phyloP scores from a whole-genome alignment of 495 filamentous ascomycete species.

The Penicillium coffeae region DNA sequence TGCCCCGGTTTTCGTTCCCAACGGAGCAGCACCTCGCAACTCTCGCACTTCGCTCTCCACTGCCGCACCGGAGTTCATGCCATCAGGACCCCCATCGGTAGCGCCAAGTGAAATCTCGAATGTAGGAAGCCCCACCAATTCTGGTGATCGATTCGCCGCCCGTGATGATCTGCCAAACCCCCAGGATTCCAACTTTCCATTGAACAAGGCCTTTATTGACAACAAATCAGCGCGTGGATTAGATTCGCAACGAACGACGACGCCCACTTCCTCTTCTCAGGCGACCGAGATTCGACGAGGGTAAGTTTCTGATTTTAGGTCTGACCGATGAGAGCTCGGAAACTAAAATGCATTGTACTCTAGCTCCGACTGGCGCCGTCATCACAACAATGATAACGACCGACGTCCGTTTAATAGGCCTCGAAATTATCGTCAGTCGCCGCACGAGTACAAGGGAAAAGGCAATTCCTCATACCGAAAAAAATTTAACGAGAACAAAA shows the following conservation, averaged over 20 bases:
- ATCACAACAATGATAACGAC: not conserved
- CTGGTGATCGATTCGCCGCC: conserved; percentile 19
- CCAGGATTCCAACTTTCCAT: conserved; percentile 19
- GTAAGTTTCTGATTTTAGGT: conserved; percentile 7
- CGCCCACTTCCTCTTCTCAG: conserved; percentile 5
- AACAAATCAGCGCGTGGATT: conserved; percentile 33
- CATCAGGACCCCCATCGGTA: conserved; percentile 10
- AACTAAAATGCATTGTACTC: no score
- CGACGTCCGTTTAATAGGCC: not conserved
- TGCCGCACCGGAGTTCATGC: conserved; percentile 66
- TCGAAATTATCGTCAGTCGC: not conserved
- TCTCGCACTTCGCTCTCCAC: conserved; percentile 64
- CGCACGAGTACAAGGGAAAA: not conserved
- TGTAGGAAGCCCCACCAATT: conserved; percentile 39
- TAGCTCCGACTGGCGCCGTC: no score
- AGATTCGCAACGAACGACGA: conserved; percentile 11
- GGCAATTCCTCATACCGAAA: not conserved
- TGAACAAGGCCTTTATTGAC: conserved; percentile 56
- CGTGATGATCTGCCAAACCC: not conserved
- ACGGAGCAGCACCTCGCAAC: conserved; percentile 34
- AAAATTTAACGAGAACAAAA: not conserved
- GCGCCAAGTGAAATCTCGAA: conserved; percentile 39
- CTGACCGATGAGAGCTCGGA: not conserved
- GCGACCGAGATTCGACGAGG: conserved; percentile 4
- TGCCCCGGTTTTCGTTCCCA: conserved; percentile 30